phyloP scores from a whole-genome alignment of 2,329 filamentous ascomycete species.

The Onygena corvina region DNA sequence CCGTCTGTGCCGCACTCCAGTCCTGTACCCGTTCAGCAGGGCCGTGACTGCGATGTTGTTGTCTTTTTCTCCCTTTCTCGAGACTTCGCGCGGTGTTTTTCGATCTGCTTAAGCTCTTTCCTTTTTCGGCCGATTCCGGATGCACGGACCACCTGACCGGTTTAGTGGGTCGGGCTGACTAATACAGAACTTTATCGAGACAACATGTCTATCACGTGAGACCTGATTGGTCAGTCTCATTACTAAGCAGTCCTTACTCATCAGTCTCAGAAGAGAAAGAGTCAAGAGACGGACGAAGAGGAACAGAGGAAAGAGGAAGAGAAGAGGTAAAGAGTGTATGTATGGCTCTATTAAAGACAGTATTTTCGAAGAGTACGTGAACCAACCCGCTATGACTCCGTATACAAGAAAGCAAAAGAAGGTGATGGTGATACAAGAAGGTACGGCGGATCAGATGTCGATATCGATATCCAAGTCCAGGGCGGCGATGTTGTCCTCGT shows the following conservation, averaged over 20 bases:
- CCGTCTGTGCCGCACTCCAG: too few relatives aligned
- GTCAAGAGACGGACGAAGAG: too few relatives aligned
- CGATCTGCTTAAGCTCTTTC: not conserved
- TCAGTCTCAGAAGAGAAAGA: too few relatives aligned
- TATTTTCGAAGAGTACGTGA: too few relatives aligned
- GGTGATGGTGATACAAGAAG: not conserved
- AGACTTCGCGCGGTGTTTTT: not conserved
- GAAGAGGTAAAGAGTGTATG: not conserved
- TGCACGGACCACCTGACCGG: slow-evolving; percentile 3
- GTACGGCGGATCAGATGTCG: slow-evolving; percentile 36
- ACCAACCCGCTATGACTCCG: slow-evolving; percentile 2
- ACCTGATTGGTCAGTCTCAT: not conserved
- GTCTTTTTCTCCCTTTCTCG: not conserved
- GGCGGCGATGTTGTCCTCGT: slow-evolving; percentile 83
- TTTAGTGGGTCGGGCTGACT: not conserved
- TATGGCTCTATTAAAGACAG: too few relatives aligned
- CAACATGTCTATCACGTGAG: not conserved
- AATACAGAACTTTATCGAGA: not conserved
- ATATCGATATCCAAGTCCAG: slow-evolving; percentile 88
- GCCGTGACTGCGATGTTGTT: too few relatives aligned
- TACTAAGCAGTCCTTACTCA: too few relatives aligned
- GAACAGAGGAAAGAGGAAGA: not conserved
- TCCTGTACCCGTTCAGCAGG: too few relatives aligned
- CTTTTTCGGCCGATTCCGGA: not conserved
- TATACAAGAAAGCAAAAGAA: not conserved